phyloP scores from a whole-genome alignment of 345 rosid species.

The Nephelium lappaceum region DNA sequence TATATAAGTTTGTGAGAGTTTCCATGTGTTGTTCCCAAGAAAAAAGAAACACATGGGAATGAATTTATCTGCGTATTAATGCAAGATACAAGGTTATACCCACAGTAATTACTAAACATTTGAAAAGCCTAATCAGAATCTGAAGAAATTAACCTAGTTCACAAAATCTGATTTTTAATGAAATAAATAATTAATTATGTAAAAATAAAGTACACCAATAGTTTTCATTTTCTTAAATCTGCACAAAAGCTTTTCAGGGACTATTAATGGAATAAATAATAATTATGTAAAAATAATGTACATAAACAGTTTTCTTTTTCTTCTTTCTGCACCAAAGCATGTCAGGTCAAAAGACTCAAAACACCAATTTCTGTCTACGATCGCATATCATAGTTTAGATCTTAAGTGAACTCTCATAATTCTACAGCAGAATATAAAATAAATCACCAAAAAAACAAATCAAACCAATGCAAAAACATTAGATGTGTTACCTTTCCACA shows the following conservation, averaged over 20 bases:
- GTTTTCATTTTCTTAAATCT: no score
- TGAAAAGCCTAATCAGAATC: neutral
- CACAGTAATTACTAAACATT: neutral
- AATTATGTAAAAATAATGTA: neutral
- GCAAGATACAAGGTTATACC: neutral
- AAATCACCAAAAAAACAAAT: neutral
- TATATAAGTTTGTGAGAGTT: neutral
- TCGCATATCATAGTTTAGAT: neutral
- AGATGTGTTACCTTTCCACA: slow-evolving; percentile 75
- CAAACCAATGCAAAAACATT: neutral
- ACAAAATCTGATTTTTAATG: neutral
- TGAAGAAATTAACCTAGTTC: neutral
- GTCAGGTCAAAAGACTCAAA: neutral
- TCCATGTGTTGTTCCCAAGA: neutral
- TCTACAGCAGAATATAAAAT: neutral
- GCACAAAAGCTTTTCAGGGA: no score
- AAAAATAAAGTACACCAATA: no score
- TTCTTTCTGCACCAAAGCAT: neutral
- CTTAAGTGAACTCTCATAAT: neutral
- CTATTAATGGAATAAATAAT: no score
- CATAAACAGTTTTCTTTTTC: neutral
- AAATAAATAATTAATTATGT: no score
- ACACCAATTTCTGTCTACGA: neutral
- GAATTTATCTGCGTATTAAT: neutral
- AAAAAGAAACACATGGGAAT: no score